A percentile compares a stretch with the other conserved stretches of the same genome.
phyloP scores from a whole-genome alignment of 2,329 filamentous ascomycete genomes.

The Fusarium nodosum region DNA sequence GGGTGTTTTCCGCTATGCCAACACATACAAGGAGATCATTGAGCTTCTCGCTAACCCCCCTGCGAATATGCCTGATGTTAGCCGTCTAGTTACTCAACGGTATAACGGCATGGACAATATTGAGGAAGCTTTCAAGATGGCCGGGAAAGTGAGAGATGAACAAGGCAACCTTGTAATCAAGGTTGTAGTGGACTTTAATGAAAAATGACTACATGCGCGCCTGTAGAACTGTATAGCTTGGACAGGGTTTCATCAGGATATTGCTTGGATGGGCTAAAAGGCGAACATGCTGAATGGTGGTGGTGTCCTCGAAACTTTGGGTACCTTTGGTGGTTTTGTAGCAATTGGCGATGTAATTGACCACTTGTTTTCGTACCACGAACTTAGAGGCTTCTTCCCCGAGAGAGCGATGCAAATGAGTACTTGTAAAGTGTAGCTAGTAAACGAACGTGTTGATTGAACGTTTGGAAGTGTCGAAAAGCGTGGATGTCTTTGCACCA shows the following conservation, averaged over 20 bases:
- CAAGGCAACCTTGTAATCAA: slow-evolving; percentile 79
- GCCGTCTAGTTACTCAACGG: slow-evolving; percentile 78
- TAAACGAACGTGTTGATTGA: not conserved
- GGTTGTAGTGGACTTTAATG: slow-evolving; percentile 71
- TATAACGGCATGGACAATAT: slow-evolving; percentile 74
- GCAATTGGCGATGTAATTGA: slow-evolving; percentile 17
- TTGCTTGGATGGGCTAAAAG: slow-evolving; percentile 29
- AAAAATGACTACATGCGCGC: slow-evolving; percentile 29
- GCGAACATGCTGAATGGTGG: slow-evolving; percentile 23
- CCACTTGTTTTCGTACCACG: not conserved
- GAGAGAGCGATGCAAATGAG: not conserved
- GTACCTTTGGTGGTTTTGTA: not conserved
- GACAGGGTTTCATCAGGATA: slow-evolving; percentile 18
- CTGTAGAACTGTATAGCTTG: slow-evolving; percentile 26
- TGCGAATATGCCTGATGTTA: slow-evolving; percentile 71
- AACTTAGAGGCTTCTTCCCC: not conserved
- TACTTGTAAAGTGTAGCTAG: not conserved
- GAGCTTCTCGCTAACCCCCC: slow-evolving; percentile 64
- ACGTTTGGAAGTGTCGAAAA: not conserved
- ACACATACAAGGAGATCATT: slow-evolving; percentile 75
- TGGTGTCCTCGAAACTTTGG: slow-evolving; percentile 3
- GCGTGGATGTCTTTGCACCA: no score
- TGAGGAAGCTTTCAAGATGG: slow-evolving; percentile 79
- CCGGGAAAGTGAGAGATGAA: slow-evolving; percentile 77
- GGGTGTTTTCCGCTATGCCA: slow-evolving; percentile 80